These are phyloP conservation scores for Cokeromyces recurvatus DNA, from an alignment of 371 early-diverging fungal species.

Conservation along the genomic window DNA sequence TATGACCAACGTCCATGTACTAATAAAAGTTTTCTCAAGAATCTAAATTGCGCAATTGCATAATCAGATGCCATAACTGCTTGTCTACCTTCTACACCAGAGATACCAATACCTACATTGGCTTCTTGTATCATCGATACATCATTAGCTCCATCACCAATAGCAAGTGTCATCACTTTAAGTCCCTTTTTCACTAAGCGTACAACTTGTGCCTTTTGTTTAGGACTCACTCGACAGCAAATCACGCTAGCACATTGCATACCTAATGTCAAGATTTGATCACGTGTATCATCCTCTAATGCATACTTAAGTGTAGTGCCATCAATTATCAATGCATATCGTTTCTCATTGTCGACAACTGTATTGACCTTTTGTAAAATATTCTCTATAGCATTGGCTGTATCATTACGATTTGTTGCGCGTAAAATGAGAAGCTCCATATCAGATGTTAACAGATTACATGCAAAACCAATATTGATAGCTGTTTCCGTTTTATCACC, in stretches of 20 bases:
- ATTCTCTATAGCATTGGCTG: constrained; percentile 55
- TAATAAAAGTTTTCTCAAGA: constrained; percentile 63
- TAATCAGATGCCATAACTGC: constrained; percentile 93
- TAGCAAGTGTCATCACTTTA: constrained; percentile 73
- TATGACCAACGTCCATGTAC: constrained; percentile 90
- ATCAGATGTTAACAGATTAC: constrained; percentile 65
- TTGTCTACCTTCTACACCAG: constrained; percentile 91
- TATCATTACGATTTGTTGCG: constrained; percentile 52
- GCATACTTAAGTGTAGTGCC: constrained; percentile 84
- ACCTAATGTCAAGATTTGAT: constrained; percentile 61
- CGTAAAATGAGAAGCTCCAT: constrained; percentile 70
- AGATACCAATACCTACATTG: constrained; percentile 88
- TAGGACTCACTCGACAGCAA: constrained; percentile 87
- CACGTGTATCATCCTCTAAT: constrained; percentile 52
- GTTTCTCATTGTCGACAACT: constrained; percentile 15
- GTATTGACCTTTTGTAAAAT: constrained; percentile 55
- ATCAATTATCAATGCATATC: constrained; percentile 86
- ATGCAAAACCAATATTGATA: constrained; percentile 79
- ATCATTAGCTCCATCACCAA: constrained; percentile 95
- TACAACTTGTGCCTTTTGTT: constrained; percentile 89
- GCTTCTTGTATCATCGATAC: constrained; percentile 93
- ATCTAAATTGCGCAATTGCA: constrained; percentile 85
- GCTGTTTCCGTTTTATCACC: constrained; percentile 92
- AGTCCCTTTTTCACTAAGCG: constrained; percentile 34
- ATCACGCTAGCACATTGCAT: constrained; percentile 72